Evolutionary conservation across 2,329 filamentous ascomycete genomes (phyloP).

Genomic region (Chaetothyriales sp.): DNA sequence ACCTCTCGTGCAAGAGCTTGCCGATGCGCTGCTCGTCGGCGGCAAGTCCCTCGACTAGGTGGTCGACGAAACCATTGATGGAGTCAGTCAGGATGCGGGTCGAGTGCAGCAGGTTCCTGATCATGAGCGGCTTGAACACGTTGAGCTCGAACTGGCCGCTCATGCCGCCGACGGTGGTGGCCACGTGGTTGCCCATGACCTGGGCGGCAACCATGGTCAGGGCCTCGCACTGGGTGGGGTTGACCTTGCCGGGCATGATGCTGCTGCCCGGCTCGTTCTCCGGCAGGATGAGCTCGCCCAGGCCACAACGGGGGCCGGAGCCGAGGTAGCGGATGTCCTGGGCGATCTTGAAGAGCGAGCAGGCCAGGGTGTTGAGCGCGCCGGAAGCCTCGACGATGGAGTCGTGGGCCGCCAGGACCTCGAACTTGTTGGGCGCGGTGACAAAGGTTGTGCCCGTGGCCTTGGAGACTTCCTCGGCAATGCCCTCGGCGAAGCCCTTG

Average conservation of each 20-base stretch:
- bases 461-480: conserved; percentile 78
- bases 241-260: conserved; percentile 99
- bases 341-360: conserved; percentile 91
- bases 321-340: conserved; percentile 97
- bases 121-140: conserved; percentile 95
- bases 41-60: conserved; percentile 72
- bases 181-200: conserved; percentile 94
- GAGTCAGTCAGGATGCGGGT: conserved; percentile 73
- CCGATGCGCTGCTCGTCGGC: conserved; percentile 89
- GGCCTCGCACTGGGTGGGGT: conserved; percentile 95
- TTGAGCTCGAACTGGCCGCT: conserved; percentile 98
- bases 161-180: conserved; percentile 84
- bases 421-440: conserved; percentile 98
- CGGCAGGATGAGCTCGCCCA: conserved; percentile 81
- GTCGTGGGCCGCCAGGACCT: conserved; percentile 89
- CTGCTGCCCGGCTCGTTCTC: conserved; percentile 97
- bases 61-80: conserved; percentile 90
- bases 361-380: conserved; percentile 79
- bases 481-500: conserved; percentile 83
- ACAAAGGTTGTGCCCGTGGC: conserved; percentile 88
- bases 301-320: conserved; percentile 84
- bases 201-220: conserved; percentile 96
- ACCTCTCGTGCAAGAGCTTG: conserved; percentile 87
- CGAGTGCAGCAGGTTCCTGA: conserved; percentile 89
- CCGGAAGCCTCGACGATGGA: conserved; percentile 89